Evolutionary conservation across 2,329 filamentous ascomycete species (phyloP).

Genomic region (Monilinia laxa): DNA sequence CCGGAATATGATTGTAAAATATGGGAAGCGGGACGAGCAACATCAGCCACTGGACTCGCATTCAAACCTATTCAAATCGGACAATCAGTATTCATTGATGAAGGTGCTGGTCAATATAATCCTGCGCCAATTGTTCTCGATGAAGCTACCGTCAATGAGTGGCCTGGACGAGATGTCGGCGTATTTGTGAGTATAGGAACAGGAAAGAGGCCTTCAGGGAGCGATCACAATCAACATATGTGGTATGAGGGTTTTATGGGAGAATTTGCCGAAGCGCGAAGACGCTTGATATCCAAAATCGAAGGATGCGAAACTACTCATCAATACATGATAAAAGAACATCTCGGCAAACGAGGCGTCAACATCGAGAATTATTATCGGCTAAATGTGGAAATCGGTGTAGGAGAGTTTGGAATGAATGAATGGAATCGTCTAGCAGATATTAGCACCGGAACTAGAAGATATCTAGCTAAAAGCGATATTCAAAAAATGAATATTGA

Average conservation of each 20-base stretch:
- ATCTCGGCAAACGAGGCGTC: constrained; percentile 74
- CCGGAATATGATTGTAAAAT: constrained; percentile 93
- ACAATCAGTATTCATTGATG: constrained; percentile 90
- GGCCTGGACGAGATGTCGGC: constrained; percentile 89
- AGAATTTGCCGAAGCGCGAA: constrained; percentile 86
- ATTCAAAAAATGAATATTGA: constrained; percentile 76
- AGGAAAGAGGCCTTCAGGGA: constrained; percentile 71
- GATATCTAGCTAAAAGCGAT: constrained; percentile 72
- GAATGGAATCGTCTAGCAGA: constrained; percentile 94
- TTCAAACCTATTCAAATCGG: constrained; percentile 96
- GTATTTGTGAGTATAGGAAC: constrained; percentile 95
- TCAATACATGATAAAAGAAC: constrained; percentile 77
- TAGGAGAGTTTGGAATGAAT: constrained; percentile 98
- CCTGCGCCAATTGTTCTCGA: constrained; percentile 82
- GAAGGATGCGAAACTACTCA: constrained; percentile 93
- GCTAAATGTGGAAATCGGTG: constrained; percentile 93
- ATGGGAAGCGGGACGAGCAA: constrained; percentile 96
- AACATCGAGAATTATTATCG: constrained; percentile 91
- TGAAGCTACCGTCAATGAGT: constrained; percentile 88
- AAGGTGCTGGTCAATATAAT: constrained; percentile 89
- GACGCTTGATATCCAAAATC: constrained; percentile 84
- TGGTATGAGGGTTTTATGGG: constrained; percentile 96
- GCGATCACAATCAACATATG: constrained; percentile 68
- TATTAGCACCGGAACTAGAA: constrained; percentile 87
- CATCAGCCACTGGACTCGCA: constrained; percentile 82